Evolutionary conservation across 129 eudicot species (phyloP), one percentile per base, ranked within the genome.

Genomic region (Glebionis coronaria): DNA sequence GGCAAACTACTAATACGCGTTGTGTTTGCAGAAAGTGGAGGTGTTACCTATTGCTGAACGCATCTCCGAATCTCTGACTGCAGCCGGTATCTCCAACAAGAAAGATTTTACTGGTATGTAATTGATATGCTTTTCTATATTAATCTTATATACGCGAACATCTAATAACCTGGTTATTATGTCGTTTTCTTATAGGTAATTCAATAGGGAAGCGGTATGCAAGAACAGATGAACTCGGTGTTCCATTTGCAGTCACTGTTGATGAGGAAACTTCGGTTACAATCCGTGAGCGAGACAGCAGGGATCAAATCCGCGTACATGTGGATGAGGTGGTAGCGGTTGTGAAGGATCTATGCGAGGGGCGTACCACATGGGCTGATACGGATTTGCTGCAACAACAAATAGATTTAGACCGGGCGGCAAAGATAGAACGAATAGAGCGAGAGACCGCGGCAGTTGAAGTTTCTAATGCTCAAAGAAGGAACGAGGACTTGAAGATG

Each of bases 161-260:
- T 35, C 1, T 9, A 35, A 8, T 7, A 35, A 35, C 42, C 42
- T 35, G 2, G 42, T 35, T 35, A 7, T 35, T 35, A 35, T 35
- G 42, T 35, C 42, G 42, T 35, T 35, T 35, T 35, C 9, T 35
- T 35, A 35, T 7, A 35, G 42, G 96, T 68, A 88, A 85, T 4
- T 82, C 96, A 14, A 88, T 88, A 9, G 96, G 96, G 28, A 88
- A 88, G 63, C 80, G 87, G 29, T 86, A 87, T 55, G 95, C 90
- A 1, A 84, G 87, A 76, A 87, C 95, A 12, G 90, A 87, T 46
- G 90, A 87, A 68, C 83, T 84, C 1, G 90, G 95, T 23, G 87
- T 84, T 27, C 95, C 90, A 3, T 75, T 87, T 79, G 95, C 87
- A 12, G 80, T 84, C 15, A 87, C 95, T 2, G 95, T 83, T 19